Percentiles rank a stretch among this genome's conserved stretches.
Conservation (phyloP, 805 yeast genomes). For the Ogataea populi-albae region DNA sequence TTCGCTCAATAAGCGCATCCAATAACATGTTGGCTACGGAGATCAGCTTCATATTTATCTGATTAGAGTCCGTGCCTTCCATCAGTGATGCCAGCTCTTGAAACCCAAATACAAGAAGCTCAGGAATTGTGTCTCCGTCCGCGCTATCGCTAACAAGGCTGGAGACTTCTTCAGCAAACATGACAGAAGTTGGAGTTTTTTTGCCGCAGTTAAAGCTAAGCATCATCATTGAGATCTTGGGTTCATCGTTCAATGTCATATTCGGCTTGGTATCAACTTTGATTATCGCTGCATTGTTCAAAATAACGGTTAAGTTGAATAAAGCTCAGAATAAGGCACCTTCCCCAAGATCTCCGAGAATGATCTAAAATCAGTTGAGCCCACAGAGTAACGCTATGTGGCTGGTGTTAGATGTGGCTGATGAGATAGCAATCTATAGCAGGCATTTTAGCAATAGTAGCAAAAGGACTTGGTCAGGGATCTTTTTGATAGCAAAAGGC, state of each 20-base stretch:
- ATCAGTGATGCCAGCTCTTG: slow-evolving; percentile 60
- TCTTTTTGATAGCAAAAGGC: too few relatives aligned
- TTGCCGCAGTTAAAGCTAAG: slow-evolving; percentile 17
- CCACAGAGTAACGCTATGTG: too few relatives aligned
- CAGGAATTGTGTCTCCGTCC: slow-evolving; percentile 34
- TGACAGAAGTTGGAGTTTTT: slow-evolving; percentile 31
- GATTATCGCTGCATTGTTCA: too few relatives aligned
- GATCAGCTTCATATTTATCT: slow-evolving; percentile 38
- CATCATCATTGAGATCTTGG: slow-evolving; percentile 6
- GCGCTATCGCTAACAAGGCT: slow-evolving; percentile 9
- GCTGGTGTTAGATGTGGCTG: too few relatives aligned
- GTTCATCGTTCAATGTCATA: background rate
- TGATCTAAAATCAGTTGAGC: too few relatives aligned
- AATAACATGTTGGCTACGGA: slow-evolving; percentile 36
- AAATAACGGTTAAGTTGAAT: too few relatives aligned
- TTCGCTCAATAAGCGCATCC: slow-evolving; percentile 34
- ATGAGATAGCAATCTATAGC: too few relatives aligned
- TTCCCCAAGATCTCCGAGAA: too few relatives aligned
- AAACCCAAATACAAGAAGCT: slow-evolving; percentile 58
- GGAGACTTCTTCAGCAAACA: slow-evolving; percentile 21
- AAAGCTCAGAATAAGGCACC: too few relatives aligned
- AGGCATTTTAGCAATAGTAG: too few relatives aligned
- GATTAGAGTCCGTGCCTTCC: slow-evolving; percentile 46
- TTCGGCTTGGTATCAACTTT: background rate
- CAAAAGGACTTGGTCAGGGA: too few relatives aligned